Percentiles rank a stretch among this genome's conserved stretches.
Evolutionary conservation across 495 filamentous ascomycete genomes (phyloP).

Genomic region (Lophium mytilinum): DNA sequence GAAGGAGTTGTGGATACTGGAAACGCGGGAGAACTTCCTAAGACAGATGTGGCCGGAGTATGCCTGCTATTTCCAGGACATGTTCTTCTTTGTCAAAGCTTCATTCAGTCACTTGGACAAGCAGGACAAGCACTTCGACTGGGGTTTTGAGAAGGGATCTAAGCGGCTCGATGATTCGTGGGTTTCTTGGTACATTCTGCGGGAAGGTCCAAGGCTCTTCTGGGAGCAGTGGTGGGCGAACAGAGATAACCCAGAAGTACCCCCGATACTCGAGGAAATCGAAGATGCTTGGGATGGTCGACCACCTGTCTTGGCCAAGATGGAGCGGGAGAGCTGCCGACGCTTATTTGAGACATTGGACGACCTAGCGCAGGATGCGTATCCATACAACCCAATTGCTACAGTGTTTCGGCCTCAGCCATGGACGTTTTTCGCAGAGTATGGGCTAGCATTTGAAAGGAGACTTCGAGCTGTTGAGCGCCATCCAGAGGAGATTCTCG

Average conservation of each 20-base stretch:
- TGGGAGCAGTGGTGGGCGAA: not conserved
- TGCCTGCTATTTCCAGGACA: not conserved
- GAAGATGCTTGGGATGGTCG: not conserved
- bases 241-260: not conserved
- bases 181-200: not conserved
- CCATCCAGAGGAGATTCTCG: not conserved
- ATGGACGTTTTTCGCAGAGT: slow-evolving; percentile 13
- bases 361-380: not conserved
- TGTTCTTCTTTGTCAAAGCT: not conserved
- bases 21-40: not conserved
- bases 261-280: not conserved
- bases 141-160: not conserved
- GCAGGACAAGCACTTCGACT: not conserved
- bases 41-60: not conserved
- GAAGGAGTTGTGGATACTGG: not conserved
- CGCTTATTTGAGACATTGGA: slow-evolving; percentile 10
- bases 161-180: not conserved
- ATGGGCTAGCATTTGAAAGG: not conserved
- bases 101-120: not conserved
- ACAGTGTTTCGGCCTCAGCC: not conserved
- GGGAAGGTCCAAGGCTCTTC: not conserved
- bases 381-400: not conserved
- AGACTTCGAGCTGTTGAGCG: not conserved
- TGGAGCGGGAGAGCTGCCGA: not conserved
- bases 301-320: not conserved